Conservation (phyloP, 805 yeast genomes). For the Hanseniaspora clermontiae region DNA sequence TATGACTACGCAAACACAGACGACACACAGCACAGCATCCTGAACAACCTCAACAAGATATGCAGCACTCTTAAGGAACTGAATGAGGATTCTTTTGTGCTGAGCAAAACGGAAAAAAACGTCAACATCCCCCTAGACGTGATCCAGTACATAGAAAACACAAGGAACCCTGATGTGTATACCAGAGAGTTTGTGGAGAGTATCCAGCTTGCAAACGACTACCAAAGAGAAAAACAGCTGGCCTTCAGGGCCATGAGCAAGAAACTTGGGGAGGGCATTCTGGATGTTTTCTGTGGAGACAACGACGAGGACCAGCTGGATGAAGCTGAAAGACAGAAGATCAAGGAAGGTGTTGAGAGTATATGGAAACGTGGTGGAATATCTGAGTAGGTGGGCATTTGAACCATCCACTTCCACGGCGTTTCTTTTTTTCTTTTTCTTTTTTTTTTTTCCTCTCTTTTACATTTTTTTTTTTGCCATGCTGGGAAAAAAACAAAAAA, state of each 20-base stretch:
- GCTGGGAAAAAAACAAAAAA: too few relatives aligned
- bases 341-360: background rate
- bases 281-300: constrained; percentile 53
- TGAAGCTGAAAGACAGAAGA: background rate
- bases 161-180: constrained; percentile 92
- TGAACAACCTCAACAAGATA: constrained; percentile 31
- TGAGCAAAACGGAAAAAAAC: constrained; percentile 25
- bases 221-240: constrained; percentile 67
- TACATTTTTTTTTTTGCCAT: too few relatives aligned
- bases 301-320: background rate
- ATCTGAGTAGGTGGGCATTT: background rate
- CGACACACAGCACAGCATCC: constrained; percentile 51
- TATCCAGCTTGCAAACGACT: constrained; percentile 79
- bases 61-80: constrained; percentile 31
- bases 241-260: constrained; percentile 56
- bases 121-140: constrained; percentile 67
- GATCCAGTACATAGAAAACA: constrained; percentile 85
- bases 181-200: constrained; percentile 94
- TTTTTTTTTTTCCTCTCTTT: background rate
- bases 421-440: background rate
- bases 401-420: too few relatives aligned
- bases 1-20: constrained; percentile 88
- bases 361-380: constrained; percentile 9
- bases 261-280: constrained; percentile 54
- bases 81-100: constrained; percentile 17